These are phyloP conservation scores for Trichoderma simmonsii DNA, from an alignment of 2,329 filamentous ascomycete genomes.

Conservation along the genomic window DNA sequence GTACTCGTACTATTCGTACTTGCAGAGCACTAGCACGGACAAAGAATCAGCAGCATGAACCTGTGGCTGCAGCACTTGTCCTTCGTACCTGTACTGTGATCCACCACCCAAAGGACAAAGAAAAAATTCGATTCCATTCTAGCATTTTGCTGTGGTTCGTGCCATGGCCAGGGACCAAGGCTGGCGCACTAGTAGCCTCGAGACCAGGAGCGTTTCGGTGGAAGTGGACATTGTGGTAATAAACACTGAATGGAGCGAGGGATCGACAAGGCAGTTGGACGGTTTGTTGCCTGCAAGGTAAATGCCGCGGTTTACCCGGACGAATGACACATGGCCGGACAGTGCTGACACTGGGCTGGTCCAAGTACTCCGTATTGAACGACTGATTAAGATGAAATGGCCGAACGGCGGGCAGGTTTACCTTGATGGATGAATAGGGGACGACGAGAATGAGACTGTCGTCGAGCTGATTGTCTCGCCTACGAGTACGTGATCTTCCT, in stretches of 20 bases:
- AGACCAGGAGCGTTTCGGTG: not conserved
- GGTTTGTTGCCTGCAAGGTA: not conserved
- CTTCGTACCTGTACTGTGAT: not conserved
- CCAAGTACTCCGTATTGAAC: conserved; percentile 6
- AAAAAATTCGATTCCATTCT: not conserved
- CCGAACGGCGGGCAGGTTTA: not conserved
- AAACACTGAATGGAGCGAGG: not conserved
- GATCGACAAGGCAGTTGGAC: conserved; percentile 18
- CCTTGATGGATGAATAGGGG: not conserved
- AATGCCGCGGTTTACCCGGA: not conserved
- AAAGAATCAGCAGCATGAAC: not conserved
- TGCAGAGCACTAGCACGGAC: not conserved
- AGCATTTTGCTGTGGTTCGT: conserved; percentile 10
- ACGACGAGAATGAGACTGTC: not conserved
- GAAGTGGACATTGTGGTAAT: not conserved
- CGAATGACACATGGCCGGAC: not conserved
- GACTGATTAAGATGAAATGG: conserved; percentile 11
- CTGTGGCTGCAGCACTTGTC: not conserved
- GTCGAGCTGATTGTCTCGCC: not conserved
- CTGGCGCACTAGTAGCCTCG: conserved; percentile 13
- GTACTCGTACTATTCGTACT: not conserved
- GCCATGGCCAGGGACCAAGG: conserved; percentile 5
- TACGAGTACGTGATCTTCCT: too few species aligned
- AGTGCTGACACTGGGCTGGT: conserved; percentile 1
- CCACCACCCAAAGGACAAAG: not conserved